phyloP scores from a whole-genome alignment of 805 yeast genomes.

The Kuraishia floccosa region DNA sequence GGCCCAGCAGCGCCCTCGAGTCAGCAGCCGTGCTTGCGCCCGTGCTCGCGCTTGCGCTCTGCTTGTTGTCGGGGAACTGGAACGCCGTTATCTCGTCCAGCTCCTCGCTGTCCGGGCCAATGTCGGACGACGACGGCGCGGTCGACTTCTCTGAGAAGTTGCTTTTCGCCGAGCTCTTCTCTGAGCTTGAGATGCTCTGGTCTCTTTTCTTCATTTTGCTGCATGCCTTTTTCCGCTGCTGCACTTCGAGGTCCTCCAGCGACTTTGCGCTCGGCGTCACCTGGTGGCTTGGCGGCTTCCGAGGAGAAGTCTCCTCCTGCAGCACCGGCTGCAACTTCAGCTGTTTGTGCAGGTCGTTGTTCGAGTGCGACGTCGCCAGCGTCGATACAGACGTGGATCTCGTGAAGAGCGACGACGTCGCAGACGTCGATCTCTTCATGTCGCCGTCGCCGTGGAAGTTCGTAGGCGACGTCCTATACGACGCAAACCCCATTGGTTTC shows the following conservation, averaged over 20 bases:
- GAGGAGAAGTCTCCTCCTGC: too few species aligned
- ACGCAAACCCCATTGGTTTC: constrained; percentile 12
- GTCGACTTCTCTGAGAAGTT: too few species aligned
- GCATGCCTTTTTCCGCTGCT: constrained; percentile 3
- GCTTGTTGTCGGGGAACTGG: too few species aligned
- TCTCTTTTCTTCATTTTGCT: not conserved
- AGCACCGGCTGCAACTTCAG: constrained; percentile 5
- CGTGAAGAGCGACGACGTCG: constrained; percentile 11
- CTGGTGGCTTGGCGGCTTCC: too few species aligned
- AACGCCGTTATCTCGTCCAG: too few species aligned
- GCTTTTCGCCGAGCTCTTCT: too few species aligned
- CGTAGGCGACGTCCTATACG: constrained; percentile 18
- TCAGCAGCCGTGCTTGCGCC: too few species aligned
- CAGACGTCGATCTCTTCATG: constrained; percentile 4
- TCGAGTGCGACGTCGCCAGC: constrained; percentile 9
- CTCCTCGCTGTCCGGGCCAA: too few species aligned
- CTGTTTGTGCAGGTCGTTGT: constrained; percentile 3
- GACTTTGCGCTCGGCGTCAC: constrained; percentile 4
- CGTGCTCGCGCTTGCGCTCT: too few species aligned
- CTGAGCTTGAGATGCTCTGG: not conserved
- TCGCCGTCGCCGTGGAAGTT: too few species aligned
- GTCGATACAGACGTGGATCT: constrained; percentile 17
- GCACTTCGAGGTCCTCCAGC: constrained; percentile 6
- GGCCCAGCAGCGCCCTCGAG: too few species aligned
- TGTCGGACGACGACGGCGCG: too few species aligned